These are phyloP conservation scores for Sporothrix protearum DNA, from an alignment of 2,329 filamentous ascomycete species.

Conservation along the genomic window DNA sequence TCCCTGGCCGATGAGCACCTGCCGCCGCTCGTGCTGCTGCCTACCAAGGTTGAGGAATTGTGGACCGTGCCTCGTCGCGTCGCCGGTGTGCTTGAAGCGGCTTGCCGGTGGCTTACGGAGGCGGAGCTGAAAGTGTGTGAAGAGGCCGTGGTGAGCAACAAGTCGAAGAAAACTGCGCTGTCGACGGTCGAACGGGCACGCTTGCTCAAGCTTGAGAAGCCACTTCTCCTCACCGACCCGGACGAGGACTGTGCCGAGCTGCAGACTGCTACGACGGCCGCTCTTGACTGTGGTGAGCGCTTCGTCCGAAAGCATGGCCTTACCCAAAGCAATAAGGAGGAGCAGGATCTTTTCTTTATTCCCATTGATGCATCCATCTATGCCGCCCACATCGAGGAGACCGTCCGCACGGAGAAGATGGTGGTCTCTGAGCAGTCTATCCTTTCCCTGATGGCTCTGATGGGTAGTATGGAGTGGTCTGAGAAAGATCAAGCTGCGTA, in stretches of 20 bases:
- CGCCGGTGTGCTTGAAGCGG: slow-evolving; percentile 6
- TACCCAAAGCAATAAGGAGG: background rate
- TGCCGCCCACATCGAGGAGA: background rate
- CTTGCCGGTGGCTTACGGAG: background rate
- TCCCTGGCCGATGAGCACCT: slow-evolving; percentile 15
- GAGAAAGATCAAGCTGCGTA: background rate
- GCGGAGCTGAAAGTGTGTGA: slow-evolving; percentile 4
- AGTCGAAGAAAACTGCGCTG: background rate
- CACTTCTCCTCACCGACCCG: slow-evolving; percentile 19
- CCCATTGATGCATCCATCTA: background rate
- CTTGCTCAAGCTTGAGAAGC: slow-evolving; percentile 19
- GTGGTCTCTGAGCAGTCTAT: slow-evolving; percentile 19
- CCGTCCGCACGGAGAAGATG: slow-evolving; percentile 15
- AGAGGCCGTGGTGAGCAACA: background rate
- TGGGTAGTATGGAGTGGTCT: slow-evolving; percentile 14
- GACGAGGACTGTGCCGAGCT: slow-evolving; percentile 25
- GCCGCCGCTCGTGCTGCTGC: background rate
- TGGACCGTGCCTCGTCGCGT: slow-evolving; percentile 22
- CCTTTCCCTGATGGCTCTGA: background rate
- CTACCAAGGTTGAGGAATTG: slow-evolving; percentile 13
- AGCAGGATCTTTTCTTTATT: background rate
- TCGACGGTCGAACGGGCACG: background rate
- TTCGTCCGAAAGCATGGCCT: background rate
- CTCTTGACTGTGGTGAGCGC: background rate
- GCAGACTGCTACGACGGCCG: background rate